Base-by-base conservation (phyloP, 2,329 filamentous ascomycete genomes). In the Anisogramma anomala region DNA sequence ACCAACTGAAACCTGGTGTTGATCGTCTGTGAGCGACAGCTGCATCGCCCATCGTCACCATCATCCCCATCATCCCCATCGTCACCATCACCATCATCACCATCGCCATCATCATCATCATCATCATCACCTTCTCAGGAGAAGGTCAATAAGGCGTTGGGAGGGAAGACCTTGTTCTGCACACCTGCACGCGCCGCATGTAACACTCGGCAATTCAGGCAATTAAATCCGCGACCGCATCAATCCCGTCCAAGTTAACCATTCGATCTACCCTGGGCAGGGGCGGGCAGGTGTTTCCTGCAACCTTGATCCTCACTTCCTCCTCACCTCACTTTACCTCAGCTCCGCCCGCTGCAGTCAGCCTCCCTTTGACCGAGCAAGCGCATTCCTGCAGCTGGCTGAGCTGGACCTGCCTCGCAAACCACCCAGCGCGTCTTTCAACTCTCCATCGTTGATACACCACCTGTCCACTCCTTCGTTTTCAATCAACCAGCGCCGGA, bases 351-450 rank as follows among this genome's bases (percentile, higher is more conserved):
- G 32, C 38, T 33, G 37, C 37, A 34, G 38, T 41, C 32, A 41
- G 38, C 38, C 30, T 40, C 38, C 38, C 32, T 34, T 34, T 22
- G 31, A 17, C 18, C 32, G 25, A 28, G 22, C 23, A n/a, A n/a
- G 23, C 38, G 32, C 38, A 34, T 34, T 41, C 23, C 20, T 41
- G 32, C 17, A 32, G 38, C 38, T 41, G 38, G 32, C 32, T 41
- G 38, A 13, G 32, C 33, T 14, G 14, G 7, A 14, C 18, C 23
- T 19, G 8, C 31, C 7, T 27, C 30, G 11, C 14, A 20, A 14
- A 20, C 11, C n/a, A 17, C 14, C 28, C 11, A 25, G n/a, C n/a
- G n/a, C n/a, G n/a, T n/a, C n/a, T n/a, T n/a, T n/a, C n/a, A n/a
- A n/a, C n/a, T n/a, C n/a, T n/a, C n/a, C n/a, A n/a, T n/a, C n/a